A percentile compares a stretch with the other conserved stretches of the same genome.
These are phyloP conservation scores for Phyllosticta citriasiana DNA, from an alignment of 2,329 filamentous ascomycete species.

Conservation along the genomic window DNA sequence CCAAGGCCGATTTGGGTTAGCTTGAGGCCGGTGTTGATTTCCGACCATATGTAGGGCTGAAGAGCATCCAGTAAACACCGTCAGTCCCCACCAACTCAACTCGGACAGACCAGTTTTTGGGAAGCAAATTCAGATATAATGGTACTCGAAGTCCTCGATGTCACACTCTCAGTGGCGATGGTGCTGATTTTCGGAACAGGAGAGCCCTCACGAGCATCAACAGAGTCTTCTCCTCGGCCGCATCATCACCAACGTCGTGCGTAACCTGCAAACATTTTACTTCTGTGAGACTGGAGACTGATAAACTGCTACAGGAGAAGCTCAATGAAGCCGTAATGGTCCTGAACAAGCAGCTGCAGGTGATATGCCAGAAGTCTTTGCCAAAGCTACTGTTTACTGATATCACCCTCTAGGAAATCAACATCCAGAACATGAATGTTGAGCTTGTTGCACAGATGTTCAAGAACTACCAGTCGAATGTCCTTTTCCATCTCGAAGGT, in stretches of 20 bases:
- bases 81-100: neutral
- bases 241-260: slow-evolving; percentile 94
- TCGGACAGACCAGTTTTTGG: neutral
- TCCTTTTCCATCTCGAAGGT: slow-evolving; percentile 96
- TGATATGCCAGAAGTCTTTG: slow-evolving; percentile 24
- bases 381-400: neutral
- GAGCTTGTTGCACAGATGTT: slow-evolving; percentile 99
- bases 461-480: slow-evolving; percentile 98
- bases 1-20: slow-evolving; percentile 3
- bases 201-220: slow-evolving; percentile 95
- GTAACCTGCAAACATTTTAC: slow-evolving; percentile 26
- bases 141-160: neutral
- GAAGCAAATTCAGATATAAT: neutral
- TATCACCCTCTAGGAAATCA: slow-evolving; percentile 63
- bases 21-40: neutral
- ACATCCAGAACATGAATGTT: slow-evolving; percentile 97
- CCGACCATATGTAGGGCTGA: neutral
- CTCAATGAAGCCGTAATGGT: slow-evolving; percentile 88
- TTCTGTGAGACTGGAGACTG: neutral
- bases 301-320: slow-evolving; percentile 61
- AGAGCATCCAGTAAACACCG: slow-evolving; percentile 4
- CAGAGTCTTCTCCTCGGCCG: slow-evolving; percentile 87
- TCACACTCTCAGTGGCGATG: neutral
- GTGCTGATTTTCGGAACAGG: slow-evolving; percentile 40
- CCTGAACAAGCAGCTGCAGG: slow-evolving; percentile 86